Percentiles rank a stretch among this genome's conserved stretches.
Conservation (phyloP, 1,284 basidiomycete genomes). For the Cryptococcus depauperatus region DNA sequence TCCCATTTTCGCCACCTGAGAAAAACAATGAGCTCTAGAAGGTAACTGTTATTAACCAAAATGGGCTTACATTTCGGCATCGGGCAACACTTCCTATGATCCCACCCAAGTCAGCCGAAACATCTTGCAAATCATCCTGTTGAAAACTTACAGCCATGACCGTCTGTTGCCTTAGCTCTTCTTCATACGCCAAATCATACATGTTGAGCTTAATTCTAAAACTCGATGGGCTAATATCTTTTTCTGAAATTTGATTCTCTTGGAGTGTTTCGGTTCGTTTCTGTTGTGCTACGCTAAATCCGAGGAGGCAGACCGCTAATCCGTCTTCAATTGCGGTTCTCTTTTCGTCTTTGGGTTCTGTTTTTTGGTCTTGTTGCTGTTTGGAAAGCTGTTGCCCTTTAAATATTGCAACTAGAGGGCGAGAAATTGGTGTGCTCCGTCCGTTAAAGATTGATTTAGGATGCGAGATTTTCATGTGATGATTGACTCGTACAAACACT, state of each 20-base stretch:
- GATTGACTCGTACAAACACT: too few species aligned
- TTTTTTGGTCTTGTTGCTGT: background rate
- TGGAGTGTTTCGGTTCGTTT: too few species aligned
- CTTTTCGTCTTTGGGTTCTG: background rate
- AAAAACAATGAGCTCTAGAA: background rate
- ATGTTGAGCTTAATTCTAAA: conserved; percentile 9
- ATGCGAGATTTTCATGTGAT: conserved; percentile 9
- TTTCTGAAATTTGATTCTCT: background rate
- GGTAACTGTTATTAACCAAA: background rate
- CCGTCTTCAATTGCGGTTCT: conserved; percentile 9
- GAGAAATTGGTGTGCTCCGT: background rate
- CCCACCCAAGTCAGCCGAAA: background rate
- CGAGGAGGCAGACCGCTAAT: conserved; percentile 31
- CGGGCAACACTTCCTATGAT: conserved; percentile 33
- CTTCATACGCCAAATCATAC: conserved; percentile 33
- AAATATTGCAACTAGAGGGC: too few species aligned
- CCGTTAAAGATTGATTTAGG: conserved; percentile 5
- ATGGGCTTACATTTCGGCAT: conserved; percentile 27
- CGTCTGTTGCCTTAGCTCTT: conserved; percentile 31
- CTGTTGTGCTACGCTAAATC: conserved; percentile 11
- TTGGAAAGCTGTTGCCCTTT: too few species aligned
- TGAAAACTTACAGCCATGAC: conserved; percentile 35
- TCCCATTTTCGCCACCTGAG: conserved; percentile 37
- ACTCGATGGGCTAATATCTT: background rate
- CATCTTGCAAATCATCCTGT: background rate